A percentile compares a stretch with the other conserved stretches of the same genome.
Evolutionary conservation across 176 grass and related monocot species (phyloP).

Genomic region (Avena sativa): DNA sequence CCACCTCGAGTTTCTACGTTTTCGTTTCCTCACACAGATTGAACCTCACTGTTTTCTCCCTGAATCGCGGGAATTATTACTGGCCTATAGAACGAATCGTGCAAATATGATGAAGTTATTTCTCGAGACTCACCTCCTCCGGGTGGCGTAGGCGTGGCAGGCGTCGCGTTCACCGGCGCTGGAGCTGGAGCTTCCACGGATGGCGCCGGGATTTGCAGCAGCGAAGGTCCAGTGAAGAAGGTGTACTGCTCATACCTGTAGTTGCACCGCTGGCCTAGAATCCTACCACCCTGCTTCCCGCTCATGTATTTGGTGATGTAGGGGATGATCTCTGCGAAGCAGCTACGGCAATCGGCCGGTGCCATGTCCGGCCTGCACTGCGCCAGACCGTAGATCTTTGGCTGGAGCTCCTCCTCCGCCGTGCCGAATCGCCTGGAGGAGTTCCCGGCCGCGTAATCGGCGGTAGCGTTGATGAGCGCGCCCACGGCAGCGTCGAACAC

Average conservation of each 20-base stretch:
- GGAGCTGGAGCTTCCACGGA: neutral
- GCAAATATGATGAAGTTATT: neutral
- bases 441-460: conserved; percentile 48
- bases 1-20: neutral
- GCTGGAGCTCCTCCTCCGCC: no score
- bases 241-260: conserved; percentile 38
- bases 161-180: conserved; percentile 2
- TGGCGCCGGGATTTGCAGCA: conserved; percentile 41
- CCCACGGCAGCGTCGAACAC: conserved; percentile 38
- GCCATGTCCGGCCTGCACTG: conserved; percentile 69
- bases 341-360: conserved; percentile 34
- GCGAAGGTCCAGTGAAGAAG: conserved; percentile 1
- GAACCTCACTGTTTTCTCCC: neutral
- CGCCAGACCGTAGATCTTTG: conserved; percentile 47
- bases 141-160: neutral
- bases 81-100: neutral
- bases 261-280: neutral
- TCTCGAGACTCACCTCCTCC: conserved; percentile 14
- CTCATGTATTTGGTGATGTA: neutral
- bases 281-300: neutral
- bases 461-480: conserved; percentile 33
- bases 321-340: neutral
- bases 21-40: neutral
- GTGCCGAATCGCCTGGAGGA: conserved; percentile 51
- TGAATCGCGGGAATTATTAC: neutral